Evolutionary conservation across 306 rosid species (phyloP).

Genomic region (Cercis canadensis): DNA sequence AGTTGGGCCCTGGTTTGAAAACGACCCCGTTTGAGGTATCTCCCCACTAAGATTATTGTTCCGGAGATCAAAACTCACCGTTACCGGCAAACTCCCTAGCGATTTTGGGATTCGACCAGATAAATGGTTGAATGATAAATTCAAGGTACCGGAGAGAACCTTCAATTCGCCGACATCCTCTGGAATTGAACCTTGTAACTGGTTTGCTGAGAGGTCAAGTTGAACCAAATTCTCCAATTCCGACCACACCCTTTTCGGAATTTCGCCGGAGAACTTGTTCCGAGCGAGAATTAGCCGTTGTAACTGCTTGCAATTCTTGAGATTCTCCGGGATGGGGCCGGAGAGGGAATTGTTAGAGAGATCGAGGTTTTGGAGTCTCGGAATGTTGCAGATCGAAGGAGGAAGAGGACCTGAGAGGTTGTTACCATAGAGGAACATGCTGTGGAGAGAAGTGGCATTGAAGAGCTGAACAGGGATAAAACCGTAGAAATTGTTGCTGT

Average conservation of each 20-base stretch:
- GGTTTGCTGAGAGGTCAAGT: constrained; percentile 79
- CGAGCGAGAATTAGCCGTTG: constrained; percentile 75
- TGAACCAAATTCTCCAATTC: constrained; percentile 55
- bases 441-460: constrained; percentile 87
- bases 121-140: constrained; percentile 83
- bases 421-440: constrained; percentile 80
- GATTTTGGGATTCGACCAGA: constrained; percentile 74
- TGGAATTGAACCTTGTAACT: constrained; percentile 70
- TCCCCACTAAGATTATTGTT: constrained; percentile 82
- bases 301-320: constrained; percentile 64
- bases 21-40: constrained; percentile 93
- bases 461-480: constrained; percentile 80
- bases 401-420: constrained; percentile 84
- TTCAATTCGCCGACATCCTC: constrained; percentile 60
- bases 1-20: constrained; percentile 91
- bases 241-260: constrained; percentile 75
- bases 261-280: constrained; percentile 64
- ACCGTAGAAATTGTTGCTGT: constrained; percentile 72
- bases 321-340: constrained; percentile 54
- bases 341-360: constrained; percentile 82
- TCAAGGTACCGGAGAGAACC: constrained; percentile 82
- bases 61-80: constrained; percentile 81
- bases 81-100: constrained; percentile 74
- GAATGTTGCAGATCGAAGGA: constrained; percentile 70
- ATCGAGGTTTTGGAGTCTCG: constrained; percentile 83